Conservation (phyloP, 306 rosid species). For the Aeschynomene evenia region DNA sequence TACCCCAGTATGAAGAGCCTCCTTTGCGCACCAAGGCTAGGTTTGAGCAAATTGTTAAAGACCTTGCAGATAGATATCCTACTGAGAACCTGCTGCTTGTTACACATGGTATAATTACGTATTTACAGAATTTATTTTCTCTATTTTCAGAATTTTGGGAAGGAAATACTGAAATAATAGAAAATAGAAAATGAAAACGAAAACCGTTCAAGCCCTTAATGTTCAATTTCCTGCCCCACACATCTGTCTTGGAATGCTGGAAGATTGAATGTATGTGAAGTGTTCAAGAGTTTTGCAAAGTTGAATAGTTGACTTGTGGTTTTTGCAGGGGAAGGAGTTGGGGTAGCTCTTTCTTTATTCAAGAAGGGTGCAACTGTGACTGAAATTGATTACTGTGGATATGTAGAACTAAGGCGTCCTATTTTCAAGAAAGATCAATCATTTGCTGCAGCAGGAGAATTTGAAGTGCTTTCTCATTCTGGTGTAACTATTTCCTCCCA, state of each 20-base stretch:
- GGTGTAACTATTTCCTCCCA: constrained; percentile 39
- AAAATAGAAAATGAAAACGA: no score
- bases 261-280: background rate
- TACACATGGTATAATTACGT: constrained; percentile 65
- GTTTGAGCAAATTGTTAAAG: constrained; percentile 55
- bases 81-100: constrained; percentile 79
- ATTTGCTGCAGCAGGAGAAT: constrained; percentile 53
- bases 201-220: no score
- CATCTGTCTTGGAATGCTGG: background rate
- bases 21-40: constrained; percentile 45
- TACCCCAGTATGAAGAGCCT: constrained; percentile 72
- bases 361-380: constrained; percentile 46
- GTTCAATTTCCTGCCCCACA: no score
- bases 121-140: no score
- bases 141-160: no score
- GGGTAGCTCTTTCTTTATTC: constrained; percentile 56
- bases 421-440: constrained; percentile 41
- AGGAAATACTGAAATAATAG: no score
- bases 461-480: constrained; percentile 47
- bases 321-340: constrained; percentile 82
- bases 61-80: constrained; percentile 74
- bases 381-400: constrained; percentile 69
- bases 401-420: constrained; percentile 65
- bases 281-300: background rate
- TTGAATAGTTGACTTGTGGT: constrained; percentile 9